These are phyloP conservation scores for Globisporangium radiosum DNA, from an alignment of 352 stramenopile species.

Conservation along the genomic window DNA sequence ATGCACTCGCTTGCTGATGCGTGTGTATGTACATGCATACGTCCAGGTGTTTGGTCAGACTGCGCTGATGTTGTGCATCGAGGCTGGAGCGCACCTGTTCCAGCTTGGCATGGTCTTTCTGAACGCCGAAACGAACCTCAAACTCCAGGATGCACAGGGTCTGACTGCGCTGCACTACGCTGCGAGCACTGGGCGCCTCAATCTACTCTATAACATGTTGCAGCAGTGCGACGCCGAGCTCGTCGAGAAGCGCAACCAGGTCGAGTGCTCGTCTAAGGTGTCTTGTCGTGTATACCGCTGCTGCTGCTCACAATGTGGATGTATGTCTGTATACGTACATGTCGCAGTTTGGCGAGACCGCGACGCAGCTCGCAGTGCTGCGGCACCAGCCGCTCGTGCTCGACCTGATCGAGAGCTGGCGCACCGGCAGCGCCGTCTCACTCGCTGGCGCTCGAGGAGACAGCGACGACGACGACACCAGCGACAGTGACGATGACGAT, in stretches of 20 bases:
- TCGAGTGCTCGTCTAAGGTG: constrained; percentile 6
- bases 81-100: constrained; percentile 49
- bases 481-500: constrained; percentile 15
- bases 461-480: constrained; percentile 14
- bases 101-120: constrained; percentile 72
- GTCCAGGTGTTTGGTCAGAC: constrained; percentile 69
- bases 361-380: constrained; percentile 40
- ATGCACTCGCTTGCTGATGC: not conserved
- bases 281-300: too few relatives aligned
- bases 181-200: constrained; percentile 41
- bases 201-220: constrained; percentile 57
- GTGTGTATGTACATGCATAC: not conserved
- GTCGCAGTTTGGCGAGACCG: constrained; percentile 48
- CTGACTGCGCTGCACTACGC: constrained; percentile 73
- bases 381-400: constrained; percentile 25
- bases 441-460: constrained; percentile 15
- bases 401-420: constrained; percentile 37
- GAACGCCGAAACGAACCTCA: constrained; percentile 51
- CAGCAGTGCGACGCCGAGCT: constrained; percentile 52
- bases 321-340: not conserved
- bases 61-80: constrained; percentile 58
- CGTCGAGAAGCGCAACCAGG: constrained; percentile 52
- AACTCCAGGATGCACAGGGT: constrained; percentile 61
- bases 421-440: constrained; percentile 27
- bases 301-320: not conserved